These are phyloP conservation scores for Ocimum tenuiflorum DNA, from an alignment of 257 asterid genomes.

Conservation along the genomic window DNA sequence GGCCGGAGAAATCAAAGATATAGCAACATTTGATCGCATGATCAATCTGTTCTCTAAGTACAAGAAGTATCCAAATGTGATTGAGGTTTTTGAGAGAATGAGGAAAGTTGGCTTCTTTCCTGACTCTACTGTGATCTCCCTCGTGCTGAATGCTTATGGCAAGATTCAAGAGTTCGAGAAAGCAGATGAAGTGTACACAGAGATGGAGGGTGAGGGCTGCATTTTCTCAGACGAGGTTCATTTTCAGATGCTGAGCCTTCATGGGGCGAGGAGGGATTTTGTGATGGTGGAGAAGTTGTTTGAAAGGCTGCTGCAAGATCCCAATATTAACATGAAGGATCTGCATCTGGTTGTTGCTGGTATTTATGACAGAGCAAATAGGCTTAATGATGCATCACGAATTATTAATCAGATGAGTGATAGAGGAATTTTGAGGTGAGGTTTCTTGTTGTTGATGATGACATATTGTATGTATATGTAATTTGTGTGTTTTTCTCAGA, in stretches of 20 bases:
- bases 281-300: conserved; percentile 52
- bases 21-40: conserved; percentile 62
- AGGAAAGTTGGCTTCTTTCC: conserved; percentile 65
- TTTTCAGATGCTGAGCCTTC: conserved; percentile 82
- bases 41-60: conserved; percentile 58
- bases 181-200: conserved; percentile 54
- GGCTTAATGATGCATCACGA: conserved; percentile 66
- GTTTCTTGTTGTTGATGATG: background rate
- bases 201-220: conserved; percentile 73
- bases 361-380: conserved; percentile 75
- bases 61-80: conserved; percentile 53
- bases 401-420: conserved; percentile 60
- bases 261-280: conserved; percentile 60
- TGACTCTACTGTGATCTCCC: conserved; percentile 48
- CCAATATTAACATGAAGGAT: conserved; percentile 74
- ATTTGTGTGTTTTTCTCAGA: background rate
- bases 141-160: conserved; percentile 74
- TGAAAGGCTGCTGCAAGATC: conserved; percentile 44
- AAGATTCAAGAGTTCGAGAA: conserved; percentile 62
- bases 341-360: conserved; percentile 72
- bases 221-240: conserved; percentile 71
- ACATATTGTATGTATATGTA: background rate
- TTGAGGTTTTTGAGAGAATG: conserved; percentile 86
- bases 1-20: conserved; percentile 69
- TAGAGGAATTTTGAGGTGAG: conserved; percentile 27